Percentiles rank a stretch among this genome's conserved stretches.
Conservation (phyloP, 169 alveolate genomes). For the Eimeria sp. region DNA sequence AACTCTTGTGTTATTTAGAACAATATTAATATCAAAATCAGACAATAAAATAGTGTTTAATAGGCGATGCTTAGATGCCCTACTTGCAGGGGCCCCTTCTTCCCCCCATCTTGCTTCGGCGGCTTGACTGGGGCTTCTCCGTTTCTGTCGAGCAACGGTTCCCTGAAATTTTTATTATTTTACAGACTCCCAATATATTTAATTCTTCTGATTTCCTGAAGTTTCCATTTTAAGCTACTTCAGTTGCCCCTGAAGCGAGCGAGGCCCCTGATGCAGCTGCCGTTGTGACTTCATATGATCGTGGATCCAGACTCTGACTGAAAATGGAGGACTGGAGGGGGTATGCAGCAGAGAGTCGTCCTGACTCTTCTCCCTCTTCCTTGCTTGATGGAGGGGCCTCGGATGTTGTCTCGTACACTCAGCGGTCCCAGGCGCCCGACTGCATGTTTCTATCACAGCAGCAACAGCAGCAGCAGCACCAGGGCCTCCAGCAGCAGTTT, state of each 20-base stretch:
- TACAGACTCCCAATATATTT: background rate
- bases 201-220: background rate
- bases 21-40: background rate
- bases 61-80: background rate
- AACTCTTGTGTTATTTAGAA: background rate
- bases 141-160: background rate
- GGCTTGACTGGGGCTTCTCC: background rate
- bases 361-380: conserved; percentile 48
- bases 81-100: background rate
- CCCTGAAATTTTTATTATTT: background rate
- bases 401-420: conserved; percentile 45
- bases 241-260: background rate
- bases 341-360: conserved; percentile 38
- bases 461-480: conserved; percentile 67
- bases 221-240: background rate
- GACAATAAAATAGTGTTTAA: background rate
- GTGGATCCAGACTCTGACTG: background rate
- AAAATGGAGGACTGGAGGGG: conserved; percentile 72
- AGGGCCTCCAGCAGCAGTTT: conserved; percentile 5
- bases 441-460: conserved; percentile 1
- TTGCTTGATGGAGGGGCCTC: conserved; percentile 49
- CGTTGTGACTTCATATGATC: background rate
- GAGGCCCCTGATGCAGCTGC: background rate
- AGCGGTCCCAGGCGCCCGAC: conserved; percentile 38
- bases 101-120: background rate